phyloP scores from a whole-genome alignment of 257 asterid genomes.

The Buddleja alternifolia region DNA sequence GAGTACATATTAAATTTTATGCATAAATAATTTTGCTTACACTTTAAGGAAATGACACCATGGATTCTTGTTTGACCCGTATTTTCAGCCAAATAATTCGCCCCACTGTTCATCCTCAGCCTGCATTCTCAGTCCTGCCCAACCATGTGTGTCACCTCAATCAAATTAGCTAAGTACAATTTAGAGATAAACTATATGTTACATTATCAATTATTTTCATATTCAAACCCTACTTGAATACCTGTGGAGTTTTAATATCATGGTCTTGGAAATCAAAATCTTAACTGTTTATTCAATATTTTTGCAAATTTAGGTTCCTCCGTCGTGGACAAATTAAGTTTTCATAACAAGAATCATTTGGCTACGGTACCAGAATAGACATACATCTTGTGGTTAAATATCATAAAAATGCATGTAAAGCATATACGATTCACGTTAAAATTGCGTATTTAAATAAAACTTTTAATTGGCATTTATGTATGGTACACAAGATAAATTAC shows the following conservation, averaged over 20 bases:
- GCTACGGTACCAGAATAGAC: too few relatives aligned
- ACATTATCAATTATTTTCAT: constrained; percentile 6
- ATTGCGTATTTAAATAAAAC: too few relatives aligned
- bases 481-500: too few relatives aligned
- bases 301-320: neutral
- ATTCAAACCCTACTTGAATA: constrained; percentile 29
- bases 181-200: neutral
- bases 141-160: constrained; percentile 19
- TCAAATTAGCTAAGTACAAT: constrained; percentile 1
- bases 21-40: constrained; percentile 47
- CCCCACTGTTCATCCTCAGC: constrained; percentile 39
- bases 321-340: constrained; percentile 5
- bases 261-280: constrained; percentile 39
- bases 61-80: constrained; percentile 74
- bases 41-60: constrained; percentile 55
- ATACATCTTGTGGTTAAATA: too few relatives aligned
- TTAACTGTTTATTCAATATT: constrained; percentile 30
- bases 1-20: constrained; percentile 36
- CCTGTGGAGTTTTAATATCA: constrained; percentile 30
- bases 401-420: too few relatives aligned
- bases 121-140: neutral
- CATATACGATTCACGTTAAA: too few relatives aligned
- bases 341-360: constrained; percentile 5
- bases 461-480: too few relatives aligned
- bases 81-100: constrained; percentile 52